Base-by-base conservation (phyloP, 805 yeast genomes). In the Yarrowia sp. region DNA sequence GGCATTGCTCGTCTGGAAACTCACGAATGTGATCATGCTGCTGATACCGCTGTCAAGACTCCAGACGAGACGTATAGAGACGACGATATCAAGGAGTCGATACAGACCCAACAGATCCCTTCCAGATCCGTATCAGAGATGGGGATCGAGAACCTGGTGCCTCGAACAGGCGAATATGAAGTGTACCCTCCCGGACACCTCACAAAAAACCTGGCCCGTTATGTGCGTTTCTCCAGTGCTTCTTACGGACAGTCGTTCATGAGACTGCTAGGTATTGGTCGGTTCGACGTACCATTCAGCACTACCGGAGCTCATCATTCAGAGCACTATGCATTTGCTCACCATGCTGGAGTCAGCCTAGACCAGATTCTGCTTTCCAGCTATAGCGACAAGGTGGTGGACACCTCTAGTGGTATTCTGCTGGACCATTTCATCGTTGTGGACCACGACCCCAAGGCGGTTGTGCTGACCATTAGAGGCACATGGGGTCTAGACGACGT, bases 181-280 rank as follows among this genome's bases (percentile, higher is more conserved):
- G 68, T 36, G 69, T 66, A 54, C 41, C 74, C 75, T 17, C 69
- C 71, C 4, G 73, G 67, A 21, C 74, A 70, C 43, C 63, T 71
- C 21, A 68, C 73, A 26, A 64, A 66, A 46, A 71, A 71, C 64
- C 66, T 74, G 70, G 74, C 75, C 1, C 71, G 71, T 48, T 74
- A 71, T 56, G 70, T 71, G 61, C 67, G 74, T 24, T 74, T 68
- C 64, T 72, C 76, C 8, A 70, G 76, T 11, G 77, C 76, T 2
- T 72, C 76, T 8, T 74, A 74, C 56, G 77, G 77, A 12, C 74
- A 71, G 58, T 70, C 76, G 7, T 74, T 74, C 58, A 69, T 74
- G 71, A 66, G 72, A 17, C 65, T 74, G 16, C 66, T 74, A 16
- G 75, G 77, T 11, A 66, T 72, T 44, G 70, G 73, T 24, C 61